Base-by-base conservation (phyloP, 2,329 filamentous ascomycete genomes). In the Paecilomyces variotii region DNA sequence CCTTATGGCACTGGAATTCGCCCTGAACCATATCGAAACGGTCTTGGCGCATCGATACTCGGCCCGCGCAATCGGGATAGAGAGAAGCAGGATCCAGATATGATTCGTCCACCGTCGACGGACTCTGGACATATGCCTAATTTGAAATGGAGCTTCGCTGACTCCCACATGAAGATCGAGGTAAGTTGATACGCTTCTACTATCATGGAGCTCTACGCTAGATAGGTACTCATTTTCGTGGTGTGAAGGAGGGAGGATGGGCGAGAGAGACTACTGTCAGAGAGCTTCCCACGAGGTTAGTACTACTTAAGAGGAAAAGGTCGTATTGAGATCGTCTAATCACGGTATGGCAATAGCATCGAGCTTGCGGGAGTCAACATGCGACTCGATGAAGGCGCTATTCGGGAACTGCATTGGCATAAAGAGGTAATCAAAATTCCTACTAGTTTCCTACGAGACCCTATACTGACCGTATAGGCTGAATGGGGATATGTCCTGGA, bases 321-420 rank as follows among this genome's bases (percentile, higher is more conserved):
- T 28, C n/a, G n/a, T 26, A 26, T 26, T 28, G 26, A 24, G 27
- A 30, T 9, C 5, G 12, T 52, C 11, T 54, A 30, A 19, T 6
- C n/a, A 54, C 19, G 7, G 1, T 7, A 28, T 34, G 14, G 4
- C 30, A 32, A 55, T 7, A 73, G 70, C 32, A 82, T 84, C n/a
- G 86, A 90, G 68, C 80, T 91, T 52, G 88, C 88, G 1, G 85
- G 86, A 49, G 88, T 91, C 57, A 90, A 91, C 70, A 91, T 91
- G 88, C 83, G 88, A 10, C 82, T 91, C 2, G 87, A 87, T 45
- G 76, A 84, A 62, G 87, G 87, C 35, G 88, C 87, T 32, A 89
- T 89, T 64, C 86, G 88, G 28, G 88, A 91, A 70, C 79, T 91
- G 7, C 88, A 91, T 69, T 91, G 88, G 88, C 88, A 91, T 77